Base-by-base conservation (phyloP, 352 stramenopile genomes). In the Globisporangium ultimum region DNA sequence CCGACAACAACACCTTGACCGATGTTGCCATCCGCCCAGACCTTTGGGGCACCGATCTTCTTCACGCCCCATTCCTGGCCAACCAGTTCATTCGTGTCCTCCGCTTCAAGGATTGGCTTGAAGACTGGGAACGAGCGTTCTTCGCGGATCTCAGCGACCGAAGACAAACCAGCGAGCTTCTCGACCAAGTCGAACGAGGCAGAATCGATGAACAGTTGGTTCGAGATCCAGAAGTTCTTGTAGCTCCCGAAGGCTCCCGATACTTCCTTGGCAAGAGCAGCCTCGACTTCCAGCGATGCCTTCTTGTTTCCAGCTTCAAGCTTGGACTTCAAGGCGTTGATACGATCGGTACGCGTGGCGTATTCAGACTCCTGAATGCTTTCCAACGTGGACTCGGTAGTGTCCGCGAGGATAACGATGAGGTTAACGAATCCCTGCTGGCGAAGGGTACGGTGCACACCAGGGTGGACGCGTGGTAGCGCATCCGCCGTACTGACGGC, bases 391-490 rank as follows among this genome's bases (percentile, higher is more conserved):
- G 45, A 47, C 21, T 55, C 55, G 40, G 55, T 67, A 43, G 43
- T 61, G 14, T 70, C 28, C 56, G 69, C 61, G 18, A 79, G 45
- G 13, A 58, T 68, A 6, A 76, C 57, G 24, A 79, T 64, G 57
- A 79, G 56, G 63, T 79, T 66, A n/a, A 76, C 65, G 17, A 45
- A 61, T 61, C 58, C 63, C 18, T 78, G 32, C n/a, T 52, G 17
- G 10, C 61, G 63, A 1, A 78, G 70, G 21, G 65, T 43, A 13
- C 70, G 63, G 60, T 75, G 68, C 8, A 75, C 66, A 38, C 15
- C n/a, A 11, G 53, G 53, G 53, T 59, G 53, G 7, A 59, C 28
- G n/a, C 24, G 24, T 12, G 42, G 20, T 7, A 32, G 24, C 0
- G 42, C 22, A 11, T 20, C 22, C 0, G 17, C n/a, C n/a, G n/a